Conservation (phyloP, 2,329 filamentous ascomycete species). For the Emmonsia crescens region DNA sequence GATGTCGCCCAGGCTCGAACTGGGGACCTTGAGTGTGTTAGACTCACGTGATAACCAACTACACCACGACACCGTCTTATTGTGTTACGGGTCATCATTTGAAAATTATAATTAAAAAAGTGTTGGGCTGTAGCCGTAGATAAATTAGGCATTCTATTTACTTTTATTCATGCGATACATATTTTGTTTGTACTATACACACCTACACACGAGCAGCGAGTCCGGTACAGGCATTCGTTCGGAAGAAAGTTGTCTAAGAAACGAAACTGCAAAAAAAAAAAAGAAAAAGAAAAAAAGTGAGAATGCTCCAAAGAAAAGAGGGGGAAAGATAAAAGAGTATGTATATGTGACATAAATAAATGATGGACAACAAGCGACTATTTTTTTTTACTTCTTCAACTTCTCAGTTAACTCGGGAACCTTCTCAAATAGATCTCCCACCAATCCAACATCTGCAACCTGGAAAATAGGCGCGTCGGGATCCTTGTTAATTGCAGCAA, state of each 20-base stretch:
- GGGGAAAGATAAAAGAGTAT: background rate
- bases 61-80: constrained; percentile 7
- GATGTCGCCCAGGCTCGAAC: constrained; percentile 9
- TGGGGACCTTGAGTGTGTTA: constrained; percentile 11
- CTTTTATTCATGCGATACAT: background rate
- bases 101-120: no score
- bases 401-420: constrained; percentile 95
- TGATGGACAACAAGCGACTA: background rate
- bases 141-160: background rate
- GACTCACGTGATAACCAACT: constrained; percentile 11
- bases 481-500: constrained; percentile 98
- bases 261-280: background rate
- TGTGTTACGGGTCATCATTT: no score
- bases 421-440: constrained; percentile 91
- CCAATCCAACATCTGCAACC: constrained; percentile 87
- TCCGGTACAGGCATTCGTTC: background rate
- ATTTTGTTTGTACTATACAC: background rate
- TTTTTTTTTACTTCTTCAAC: constrained; percentile 48
- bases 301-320: background rate
- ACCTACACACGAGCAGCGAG: background rate
- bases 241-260: background rate
- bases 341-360: background rate
- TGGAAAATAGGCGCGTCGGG: constrained; percentile 96
- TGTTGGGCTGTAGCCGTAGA: no score
- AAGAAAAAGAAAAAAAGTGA: background rate